Conservation (phyloP, 441 rosid species). For the Corymbia calophylla region DNA sequence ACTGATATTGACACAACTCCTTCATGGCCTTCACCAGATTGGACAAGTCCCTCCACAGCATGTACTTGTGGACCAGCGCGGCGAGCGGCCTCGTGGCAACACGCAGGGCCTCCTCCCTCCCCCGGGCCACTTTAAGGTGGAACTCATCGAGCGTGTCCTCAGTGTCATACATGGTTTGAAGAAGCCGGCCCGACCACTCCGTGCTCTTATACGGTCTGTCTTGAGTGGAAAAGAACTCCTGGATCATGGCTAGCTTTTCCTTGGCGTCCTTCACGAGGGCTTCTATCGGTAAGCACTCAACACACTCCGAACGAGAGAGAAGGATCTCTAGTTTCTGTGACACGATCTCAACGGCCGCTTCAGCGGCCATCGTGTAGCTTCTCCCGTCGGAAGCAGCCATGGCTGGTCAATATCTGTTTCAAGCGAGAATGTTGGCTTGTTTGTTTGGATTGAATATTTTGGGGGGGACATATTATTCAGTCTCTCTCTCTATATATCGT, state of each 20-base stretch:
- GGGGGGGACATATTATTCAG: background rate
- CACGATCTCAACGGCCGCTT: background rate
- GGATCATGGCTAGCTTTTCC: accelerated
- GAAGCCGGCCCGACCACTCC: background rate
- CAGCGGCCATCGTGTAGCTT: background rate
- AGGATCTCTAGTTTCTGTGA: background rate
- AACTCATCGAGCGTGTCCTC: background rate
- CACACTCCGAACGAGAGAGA: background rate
- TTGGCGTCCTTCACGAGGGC: too few species aligned
- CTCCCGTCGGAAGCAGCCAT: accelerated
- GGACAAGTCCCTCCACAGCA: background rate
- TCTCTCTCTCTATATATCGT: background rate
- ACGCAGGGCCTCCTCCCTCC: background rate
- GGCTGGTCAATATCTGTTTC: background rate
- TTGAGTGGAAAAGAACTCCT: accelerated
- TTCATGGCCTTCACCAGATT: background rate
- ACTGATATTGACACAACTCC: background rate
- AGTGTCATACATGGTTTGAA: accelerated
- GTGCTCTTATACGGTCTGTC: accelerated
- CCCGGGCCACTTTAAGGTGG: background rate
- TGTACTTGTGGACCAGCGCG: background rate
- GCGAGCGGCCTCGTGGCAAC: background rate
- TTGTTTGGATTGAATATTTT: background rate
- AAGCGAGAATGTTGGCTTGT: background rate
- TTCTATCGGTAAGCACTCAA: accelerated